Conservation (phyloP, 2,329 filamentous ascomycete species). For the Trichophyton verrucosum region DNA sequence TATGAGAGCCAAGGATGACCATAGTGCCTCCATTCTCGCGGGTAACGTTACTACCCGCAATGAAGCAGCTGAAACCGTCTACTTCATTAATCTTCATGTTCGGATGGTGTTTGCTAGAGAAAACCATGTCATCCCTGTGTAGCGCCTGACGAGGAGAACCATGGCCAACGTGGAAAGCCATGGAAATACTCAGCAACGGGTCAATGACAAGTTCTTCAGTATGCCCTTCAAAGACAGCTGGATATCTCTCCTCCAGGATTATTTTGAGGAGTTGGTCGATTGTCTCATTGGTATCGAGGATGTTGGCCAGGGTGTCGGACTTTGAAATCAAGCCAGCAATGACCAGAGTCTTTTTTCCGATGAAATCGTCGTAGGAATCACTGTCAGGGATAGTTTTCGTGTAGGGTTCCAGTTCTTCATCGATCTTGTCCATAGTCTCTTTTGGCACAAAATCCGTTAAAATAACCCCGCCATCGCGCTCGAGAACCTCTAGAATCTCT, state of each 20-base stretch:
- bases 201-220: conserved; percentile 3
- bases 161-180: neutral
- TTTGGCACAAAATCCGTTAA: neutral
- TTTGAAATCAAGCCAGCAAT: neutral
- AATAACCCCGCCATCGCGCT: conserved; percentile 3
- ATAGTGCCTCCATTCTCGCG: conserved; percentile 4
- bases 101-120: conserved; percentile 1
- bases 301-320: conserved; percentile 1
- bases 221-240: neutral
- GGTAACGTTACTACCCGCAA: neutral
- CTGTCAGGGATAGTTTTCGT: neutral
- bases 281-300: conserved; percentile 3
- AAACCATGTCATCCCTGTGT: conserved; percentile 4
- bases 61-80: conserved; percentile 2
- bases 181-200: neutral
- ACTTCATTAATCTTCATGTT: conserved; percentile 5
- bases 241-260: conserved; percentile 1
- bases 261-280: neutral
- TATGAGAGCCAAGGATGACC: conserved; percentile 3
- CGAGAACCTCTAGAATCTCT: neutral
- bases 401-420: neutral
- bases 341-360: conserved; percentile 1
- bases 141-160: neutral
- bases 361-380: conserved; percentile 2
- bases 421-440: conserved; percentile 3